Percentiles rank a stretch among this genome's conserved stretches.
Evolutionary conservation across 2,329 filamentous ascomycete species (phyloP).

Genomic region (Hymenoscyphus albidus): DNA sequence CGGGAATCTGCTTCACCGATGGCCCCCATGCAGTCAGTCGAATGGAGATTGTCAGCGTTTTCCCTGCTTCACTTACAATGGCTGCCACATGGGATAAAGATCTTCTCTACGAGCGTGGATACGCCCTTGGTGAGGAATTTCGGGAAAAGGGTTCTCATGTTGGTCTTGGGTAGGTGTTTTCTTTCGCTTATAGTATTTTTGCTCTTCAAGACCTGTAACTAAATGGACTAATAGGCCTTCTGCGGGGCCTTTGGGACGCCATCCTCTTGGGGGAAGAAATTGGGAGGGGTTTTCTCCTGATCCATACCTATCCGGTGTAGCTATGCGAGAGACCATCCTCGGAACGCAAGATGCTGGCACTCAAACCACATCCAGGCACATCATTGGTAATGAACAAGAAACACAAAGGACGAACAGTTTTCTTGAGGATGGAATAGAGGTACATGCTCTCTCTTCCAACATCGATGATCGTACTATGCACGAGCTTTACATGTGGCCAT

Average conservation of each 20-base stretch:
- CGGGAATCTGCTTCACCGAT: slow-evolving; percentile 18
- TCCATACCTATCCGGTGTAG: slow-evolving; percentile 48
- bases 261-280: slow-evolving; percentile 57
- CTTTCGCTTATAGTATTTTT: slow-evolving; percentile 49
- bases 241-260: slow-evolving; percentile 55
- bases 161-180: slow-evolving; percentile 55
- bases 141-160: slow-evolving; percentile 55
- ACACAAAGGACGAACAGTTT: neutral
- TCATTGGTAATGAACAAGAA: slow-evolving; percentile 9
- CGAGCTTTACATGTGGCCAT: slow-evolving; percentile 54
- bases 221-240: neutral
- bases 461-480: slow-evolving; percentile 68
- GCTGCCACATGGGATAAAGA: neutral
- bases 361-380: slow-evolving; percentile 38
- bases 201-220: neutral
- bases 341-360: slow-evolving; percentile 48
- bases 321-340: slow-evolving; percentile 56
- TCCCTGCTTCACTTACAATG: slow-evolving; percentile 50
- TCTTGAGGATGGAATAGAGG: neutral
- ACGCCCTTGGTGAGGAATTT: neutral
- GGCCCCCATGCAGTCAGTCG: slow-evolving; percentile 1
- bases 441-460: slow-evolving; percentile 42
- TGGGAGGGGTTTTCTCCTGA: slow-evolving; percentile 43
- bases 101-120: neutral
- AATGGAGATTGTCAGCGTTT: slow-evolving; percentile 59